These are phyloP conservation scores for Jimgerdemannia flammicorona DNA, from an alignment of 192 early-diverging fungal genomes.

Conservation along the genomic window DNA sequence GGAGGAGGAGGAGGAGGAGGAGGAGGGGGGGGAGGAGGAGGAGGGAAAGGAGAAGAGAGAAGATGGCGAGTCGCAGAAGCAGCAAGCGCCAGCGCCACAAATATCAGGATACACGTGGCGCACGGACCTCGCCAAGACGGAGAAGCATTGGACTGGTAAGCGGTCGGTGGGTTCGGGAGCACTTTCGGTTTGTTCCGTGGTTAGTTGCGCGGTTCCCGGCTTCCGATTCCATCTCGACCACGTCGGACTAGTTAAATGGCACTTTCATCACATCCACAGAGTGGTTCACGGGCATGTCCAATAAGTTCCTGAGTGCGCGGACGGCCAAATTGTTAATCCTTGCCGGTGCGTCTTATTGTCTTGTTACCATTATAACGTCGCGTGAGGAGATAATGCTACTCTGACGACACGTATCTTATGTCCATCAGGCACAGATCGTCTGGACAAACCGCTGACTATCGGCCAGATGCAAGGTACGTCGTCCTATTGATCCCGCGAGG, in stretches of 20 bases:
- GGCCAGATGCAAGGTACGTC: constrained; percentile 75
- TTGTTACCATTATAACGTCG: neutral
- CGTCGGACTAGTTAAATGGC: neutral
- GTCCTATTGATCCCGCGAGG: neutral
- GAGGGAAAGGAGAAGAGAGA: neutral
- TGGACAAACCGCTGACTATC: constrained; percentile 74
- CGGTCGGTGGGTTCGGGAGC: neutral
- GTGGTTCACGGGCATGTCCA: constrained; percentile 65
- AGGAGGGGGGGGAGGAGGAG: neutral
- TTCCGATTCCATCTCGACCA: too few species aligned
- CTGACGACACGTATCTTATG: neutral
- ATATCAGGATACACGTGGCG: constrained; percentile 47
- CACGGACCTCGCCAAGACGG: constrained; percentile 56
- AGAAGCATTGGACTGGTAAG: constrained; percentile 65
- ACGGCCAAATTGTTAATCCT: constrained; percentile 65
- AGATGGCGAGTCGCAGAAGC: neutral
- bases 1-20: neutral
- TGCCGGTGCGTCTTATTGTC: constrained; percentile 42
- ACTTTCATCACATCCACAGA: constrained; percentile 20
- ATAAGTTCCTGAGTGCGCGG: constrained; percentile 58
- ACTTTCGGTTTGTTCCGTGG: neutral
- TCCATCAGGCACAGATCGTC: constrained; percentile 54
- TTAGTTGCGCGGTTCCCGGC: too few species aligned
- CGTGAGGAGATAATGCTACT: neutral
- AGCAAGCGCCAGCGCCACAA: constrained; percentile 11